Evolutionary conservation across 108 stramenopile genomes (phyloP).

Genomic region (Craspedostauros australis): DNA sequence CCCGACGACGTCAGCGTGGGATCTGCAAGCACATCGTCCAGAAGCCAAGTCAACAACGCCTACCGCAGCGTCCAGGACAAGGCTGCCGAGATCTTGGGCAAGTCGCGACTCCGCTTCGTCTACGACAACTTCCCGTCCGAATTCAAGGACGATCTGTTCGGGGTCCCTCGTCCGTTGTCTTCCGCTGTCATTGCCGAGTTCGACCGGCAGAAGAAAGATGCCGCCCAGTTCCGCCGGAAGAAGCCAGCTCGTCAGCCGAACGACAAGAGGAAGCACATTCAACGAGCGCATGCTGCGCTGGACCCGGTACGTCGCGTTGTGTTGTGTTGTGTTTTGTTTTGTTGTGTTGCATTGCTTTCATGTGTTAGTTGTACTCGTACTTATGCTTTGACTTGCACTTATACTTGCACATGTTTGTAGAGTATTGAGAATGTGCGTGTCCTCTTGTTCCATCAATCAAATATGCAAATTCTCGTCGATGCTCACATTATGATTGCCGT

Average conservation of each 20-base stretch:
- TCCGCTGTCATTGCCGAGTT: constrained; percentile 82
- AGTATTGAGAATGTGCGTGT: neutral
- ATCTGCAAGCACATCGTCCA: constrained; percentile 33
- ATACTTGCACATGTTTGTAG: neutral
- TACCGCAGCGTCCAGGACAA: constrained; percentile 40
- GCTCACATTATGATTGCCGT: no score
- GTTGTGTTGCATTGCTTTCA: neutral
- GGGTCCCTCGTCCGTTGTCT: constrained; percentile 66
- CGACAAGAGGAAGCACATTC: constrained; percentile 24
- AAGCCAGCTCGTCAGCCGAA: constrained; percentile 16
- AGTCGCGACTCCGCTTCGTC: constrained; percentile 35
- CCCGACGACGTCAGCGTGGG: constrained; percentile 40
- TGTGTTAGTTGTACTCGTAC: constrained; percentile 4
- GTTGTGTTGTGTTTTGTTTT: neutral
- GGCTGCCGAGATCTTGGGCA: constrained; percentile 41
- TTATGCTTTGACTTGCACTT: neutral
- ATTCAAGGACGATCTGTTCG: constrained; percentile 60
- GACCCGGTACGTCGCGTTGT: constrained; percentile 21
- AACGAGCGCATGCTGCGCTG: constrained; percentile 26
- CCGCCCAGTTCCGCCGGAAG: constrained; percentile 64
- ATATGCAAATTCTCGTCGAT: no score
- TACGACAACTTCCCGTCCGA: constrained; percentile 70
- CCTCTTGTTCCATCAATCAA: neutral
- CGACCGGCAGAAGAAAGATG: constrained; percentile 79
- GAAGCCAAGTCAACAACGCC: constrained; percentile 14